These are phyloP conservation scores for Petasospora fabianii DNA, from an alignment of 1,139 yeast species.

Conservation along the genomic window DNA sequence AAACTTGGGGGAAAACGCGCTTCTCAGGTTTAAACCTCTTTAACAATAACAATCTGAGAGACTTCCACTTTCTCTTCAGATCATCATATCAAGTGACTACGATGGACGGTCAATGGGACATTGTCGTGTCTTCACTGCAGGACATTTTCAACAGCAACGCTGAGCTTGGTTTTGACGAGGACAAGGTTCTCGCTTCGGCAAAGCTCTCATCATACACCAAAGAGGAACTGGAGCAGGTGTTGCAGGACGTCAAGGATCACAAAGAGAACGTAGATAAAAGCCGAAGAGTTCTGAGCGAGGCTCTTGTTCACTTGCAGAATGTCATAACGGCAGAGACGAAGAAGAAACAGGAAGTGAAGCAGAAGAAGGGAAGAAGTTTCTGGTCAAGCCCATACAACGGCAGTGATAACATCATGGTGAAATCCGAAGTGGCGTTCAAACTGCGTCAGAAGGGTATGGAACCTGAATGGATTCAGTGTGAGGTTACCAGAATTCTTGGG, in stretches of 20 bases:
- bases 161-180: conserved; percentile 47
- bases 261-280: conserved; percentile 56
- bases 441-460: conserved; percentile 64
- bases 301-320: conserved; percentile 29
- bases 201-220: conserved; percentile 31
- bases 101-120: conserved; percentile 61
- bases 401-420: conserved; percentile 56
- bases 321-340: conserved; percentile 27
- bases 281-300: conserved; percentile 39
- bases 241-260: conserved; percentile 47
- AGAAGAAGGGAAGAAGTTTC: conserved; percentile 33
- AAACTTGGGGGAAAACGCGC: no score
- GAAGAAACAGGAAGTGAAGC: conserved; percentile 22
- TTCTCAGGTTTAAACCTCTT: no score
- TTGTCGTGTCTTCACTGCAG: conserved; percentile 60
- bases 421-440: conserved; percentile 87
- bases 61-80: no score
- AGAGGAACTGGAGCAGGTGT: conserved; percentile 39
- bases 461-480: conserved; percentile 96
- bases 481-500: conserved; percentile 68
- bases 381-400: conserved; percentile 49
- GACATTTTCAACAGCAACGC: conserved; percentile 64
- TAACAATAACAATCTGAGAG: no score
- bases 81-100: no score
- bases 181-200: conserved; percentile 32